Base-by-base conservation (phyloP, 1,284 basidiomycete genomes). In the Heterobasidion occidentale region DNA sequence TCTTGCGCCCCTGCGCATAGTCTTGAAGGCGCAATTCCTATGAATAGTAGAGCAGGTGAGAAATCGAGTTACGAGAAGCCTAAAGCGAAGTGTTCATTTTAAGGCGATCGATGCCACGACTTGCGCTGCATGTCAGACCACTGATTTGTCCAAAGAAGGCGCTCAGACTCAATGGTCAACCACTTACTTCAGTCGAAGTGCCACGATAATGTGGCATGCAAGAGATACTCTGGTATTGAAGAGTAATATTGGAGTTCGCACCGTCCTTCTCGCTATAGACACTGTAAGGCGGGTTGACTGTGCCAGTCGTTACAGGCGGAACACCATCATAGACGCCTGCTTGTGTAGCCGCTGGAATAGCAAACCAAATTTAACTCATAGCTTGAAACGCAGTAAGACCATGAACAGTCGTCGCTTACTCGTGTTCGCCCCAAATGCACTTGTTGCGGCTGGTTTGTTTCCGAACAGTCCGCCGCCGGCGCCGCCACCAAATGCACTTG, bases 11-110 rank as follows among this genome's bases (percentile, higher is more conserved):
- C 68, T 89, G 87, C 46, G 76, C 71, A 60, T 90, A 91, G 64
- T 90, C 88, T 78, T 90, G 88, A 17, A 77, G 51, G 56, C 87
- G 82, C 38, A 91, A 66, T 76, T 90, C 88, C 87, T 90, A 55
- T 7, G 34, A 34, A 14, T 52, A 49, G 33, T 47, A 35, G 46
- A 45, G 11, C 19, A 15, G 17, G 42, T 45, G 46, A 19, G 46
- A 48, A 17, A 6, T 48, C 38, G 38, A 11, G 11, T 5, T 42
- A 42, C n/a, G 38, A 20, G 35, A 20, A 51, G 36, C 36, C 36
- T 17, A 36, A 48, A 54, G 42, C 51, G 27, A 57, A 64, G 54
- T 45, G 56, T 55, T 27, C 27, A 27, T 27, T 27, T 27, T 4
- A 27, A 27, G 27, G 27, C 5, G 27, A 27, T 27, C 27, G 27